Conservation (phyloP, 2,329 filamentous ascomycete species). For the Thielaviopsis euricoi region DNA sequence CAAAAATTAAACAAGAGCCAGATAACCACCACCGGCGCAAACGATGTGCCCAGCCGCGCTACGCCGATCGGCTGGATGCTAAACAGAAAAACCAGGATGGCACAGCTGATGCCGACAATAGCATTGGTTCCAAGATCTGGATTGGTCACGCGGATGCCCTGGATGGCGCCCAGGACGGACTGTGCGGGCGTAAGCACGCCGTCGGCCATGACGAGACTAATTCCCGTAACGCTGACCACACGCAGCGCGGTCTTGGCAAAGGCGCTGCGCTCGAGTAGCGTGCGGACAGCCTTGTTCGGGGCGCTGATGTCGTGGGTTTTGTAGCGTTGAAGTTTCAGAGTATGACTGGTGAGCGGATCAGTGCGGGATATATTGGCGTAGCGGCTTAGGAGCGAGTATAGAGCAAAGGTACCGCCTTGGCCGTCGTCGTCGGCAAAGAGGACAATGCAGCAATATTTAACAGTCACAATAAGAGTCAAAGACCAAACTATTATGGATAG, state of each 20-base stretch:
- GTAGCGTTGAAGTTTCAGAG: slow-evolving; percentile 42
- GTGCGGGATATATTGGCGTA: slow-evolving; percentile 41
- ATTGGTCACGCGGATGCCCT: slow-evolving; percentile 42
- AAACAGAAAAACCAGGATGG: slow-evolving; percentile 48
- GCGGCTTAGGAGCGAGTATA: slow-evolving; percentile 46
- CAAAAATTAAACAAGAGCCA: slow-evolving; percentile 49
- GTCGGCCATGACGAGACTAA: slow-evolving; percentile 50
- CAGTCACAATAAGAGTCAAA: slow-evolving; percentile 49
- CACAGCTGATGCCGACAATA: slow-evolving; percentile 47
- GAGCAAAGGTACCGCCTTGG: slow-evolving; percentile 52
- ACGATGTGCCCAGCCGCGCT: slow-evolving; percentile 38
- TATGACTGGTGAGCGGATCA: slow-evolving; percentile 38
- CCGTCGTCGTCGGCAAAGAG: slow-evolving; percentile 53
- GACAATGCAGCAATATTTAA: slow-evolving; percentile 53
- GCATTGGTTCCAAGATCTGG: slow-evolving; percentile 36
- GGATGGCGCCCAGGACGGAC: slow-evolving; percentile 52
- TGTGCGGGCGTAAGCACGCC: slow-evolving; percentile 54
- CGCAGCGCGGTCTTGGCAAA: slow-evolving; percentile 38
- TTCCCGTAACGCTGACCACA: slow-evolving; percentile 45
- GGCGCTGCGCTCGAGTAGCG: slow-evolving; percentile 38
- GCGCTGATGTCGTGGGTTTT: slow-evolving; percentile 37
- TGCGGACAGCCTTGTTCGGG: slow-evolving; percentile 34
- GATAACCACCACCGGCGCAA: slow-evolving; percentile 50
- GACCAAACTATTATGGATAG: slow-evolving; percentile 56
- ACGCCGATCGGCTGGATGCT: slow-evolving; percentile 48